phyloP scores from a whole-genome alignment of 129 eudicot species.

The Centella asiatica region DNA sequence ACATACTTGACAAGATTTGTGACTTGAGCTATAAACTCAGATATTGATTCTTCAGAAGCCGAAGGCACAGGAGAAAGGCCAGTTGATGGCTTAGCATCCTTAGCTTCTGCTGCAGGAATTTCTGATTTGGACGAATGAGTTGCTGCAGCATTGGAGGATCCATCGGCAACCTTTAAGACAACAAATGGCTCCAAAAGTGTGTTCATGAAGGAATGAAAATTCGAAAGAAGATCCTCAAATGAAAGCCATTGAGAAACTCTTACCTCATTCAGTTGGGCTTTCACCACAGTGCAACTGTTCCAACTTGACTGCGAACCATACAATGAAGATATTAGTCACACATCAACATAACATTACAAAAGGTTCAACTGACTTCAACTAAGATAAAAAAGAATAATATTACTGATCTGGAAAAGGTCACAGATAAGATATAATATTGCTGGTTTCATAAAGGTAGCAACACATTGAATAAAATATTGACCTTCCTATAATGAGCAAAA shows the following conservation, averaged over 20 bases:
- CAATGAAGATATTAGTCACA: conserved; percentile 7
- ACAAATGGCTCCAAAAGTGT: conserved; percentile 27
- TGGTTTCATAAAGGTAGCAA: too few species aligned
- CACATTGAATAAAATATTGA: too few species aligned
- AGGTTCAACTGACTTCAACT: neutral
- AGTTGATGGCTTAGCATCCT: conserved; percentile 23
- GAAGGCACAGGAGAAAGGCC: conserved; percentile 18
- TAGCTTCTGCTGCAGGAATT: conserved; percentile 12
- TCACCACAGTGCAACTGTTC: conserved; percentile 30
- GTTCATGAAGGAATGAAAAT: conserved; percentile 14
- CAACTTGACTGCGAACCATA: conserved; percentile 30
- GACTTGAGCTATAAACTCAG: conserved; percentile 49
- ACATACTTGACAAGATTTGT: conserved; percentile 49
- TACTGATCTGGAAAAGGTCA: neutral
- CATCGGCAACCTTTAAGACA: conserved; percentile 53
- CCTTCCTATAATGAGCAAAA: too few species aligned
- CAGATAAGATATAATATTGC: neutral
- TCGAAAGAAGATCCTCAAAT: conserved; percentile 16
- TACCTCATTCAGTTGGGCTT: conserved; percentile 49
- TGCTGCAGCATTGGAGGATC: conserved; percentile 24
- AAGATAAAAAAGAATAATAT: neutral
- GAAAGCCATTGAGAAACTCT: conserved; percentile 22
- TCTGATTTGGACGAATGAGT: conserved; percentile 16
- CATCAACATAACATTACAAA: conserved; percentile 3
- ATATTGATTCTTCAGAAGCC: conserved; percentile 43